Evolutionary conservation across 306 rosid genomes (phyloP), one percentile per base, ranked within the genome.

Genomic region (Hippophae tibetana): DNA sequence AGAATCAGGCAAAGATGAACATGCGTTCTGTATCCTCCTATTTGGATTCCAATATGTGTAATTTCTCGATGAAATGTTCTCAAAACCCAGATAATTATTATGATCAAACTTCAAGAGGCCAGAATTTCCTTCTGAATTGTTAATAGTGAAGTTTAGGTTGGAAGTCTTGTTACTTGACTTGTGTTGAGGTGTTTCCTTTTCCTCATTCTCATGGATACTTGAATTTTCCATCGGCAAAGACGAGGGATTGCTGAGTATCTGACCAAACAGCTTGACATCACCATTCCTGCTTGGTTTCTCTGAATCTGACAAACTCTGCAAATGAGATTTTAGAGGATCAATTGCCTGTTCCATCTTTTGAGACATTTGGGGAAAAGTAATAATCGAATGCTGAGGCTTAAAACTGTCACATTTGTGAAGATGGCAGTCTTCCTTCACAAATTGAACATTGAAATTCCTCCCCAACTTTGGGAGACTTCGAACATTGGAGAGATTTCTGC

Each of bases 181-280:
- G 6, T 77, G 76, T 55, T 44, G 56, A 66, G 64, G 70, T 40
- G 51, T 57, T 47, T 79, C 79, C 41, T 69, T 78, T 67, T 76
- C 89, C 65, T 77, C 85, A 64, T 63, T 72, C 56, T 72, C 87
- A 57, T 61, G 67, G 42, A 74, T 44, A 61, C 63, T 72, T 64
- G 79, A 62, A 70, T 56, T 76, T 10, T 79, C 64, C 44, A 72
- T 79, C 67, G 78, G 84, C 42, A 27, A 7, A 13, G 87, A 70
- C 52, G 87, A 79, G 23, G 95, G 72, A 73, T 74, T 76, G 56
- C 84, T 82, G 2, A 89, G 82, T 75, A 93, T 89, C 79, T 86
- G 79, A 23, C 99, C 99, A 51, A 88, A 89, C 69, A 93, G 81
- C 63, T 93, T 93, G 77, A 93, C 94, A 71, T 86, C 85, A 75